Conservation (phyloP, 352 stramenopile species). For the Globisporangium iwayamae region DNA sequence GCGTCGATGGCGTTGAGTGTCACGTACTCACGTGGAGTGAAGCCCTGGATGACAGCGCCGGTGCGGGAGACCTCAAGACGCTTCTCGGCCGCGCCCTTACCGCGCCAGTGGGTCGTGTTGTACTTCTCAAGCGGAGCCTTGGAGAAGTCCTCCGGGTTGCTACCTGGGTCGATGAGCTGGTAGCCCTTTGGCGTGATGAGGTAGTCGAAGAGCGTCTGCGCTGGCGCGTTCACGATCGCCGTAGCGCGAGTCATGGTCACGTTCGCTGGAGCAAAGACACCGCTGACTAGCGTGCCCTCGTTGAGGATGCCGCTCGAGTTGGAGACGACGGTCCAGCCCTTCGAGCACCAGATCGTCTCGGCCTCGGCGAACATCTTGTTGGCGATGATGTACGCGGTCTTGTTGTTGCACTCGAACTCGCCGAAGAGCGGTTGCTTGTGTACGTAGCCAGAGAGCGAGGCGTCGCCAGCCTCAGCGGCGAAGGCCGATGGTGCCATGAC, state of each 20-base stretch:
- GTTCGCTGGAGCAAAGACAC: slow-evolving; percentile 21
- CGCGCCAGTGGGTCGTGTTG: slow-evolving; percentile 22
- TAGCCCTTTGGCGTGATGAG: slow-evolving; percentile 30
- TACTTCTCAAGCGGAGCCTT: slow-evolving; percentile 26
- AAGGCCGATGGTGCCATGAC: slow-evolving; percentile 3
- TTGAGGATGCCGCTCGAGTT: slow-evolving; percentile 29
- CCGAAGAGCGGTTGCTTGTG: slow-evolving; percentile 21
- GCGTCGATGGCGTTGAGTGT: slow-evolving; percentile 20
- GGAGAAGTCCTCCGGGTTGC: slow-evolving; percentile 28
- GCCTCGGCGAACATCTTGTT: slow-evolving; percentile 26
- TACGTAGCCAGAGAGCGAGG: neutral
- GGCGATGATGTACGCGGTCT: slow-evolving; percentile 20
- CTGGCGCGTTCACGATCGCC: slow-evolving; percentile 21
- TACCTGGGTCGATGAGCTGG: slow-evolving; percentile 31
- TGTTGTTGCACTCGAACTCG: slow-evolving; percentile 19
- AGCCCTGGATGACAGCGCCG: slow-evolving; percentile 12
- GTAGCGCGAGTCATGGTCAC: slow-evolving; percentile 25
- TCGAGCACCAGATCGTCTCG: slow-evolving; percentile 25
- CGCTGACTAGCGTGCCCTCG: slow-evolving; percentile 29
- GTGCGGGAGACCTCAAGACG: slow-evolving; percentile 24
- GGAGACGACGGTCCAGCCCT: slow-evolving; percentile 22
- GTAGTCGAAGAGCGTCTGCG: slow-evolving; percentile 31
- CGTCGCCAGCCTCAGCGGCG: slow-evolving; percentile 2
- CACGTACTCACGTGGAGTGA: slow-evolving; percentile 9
- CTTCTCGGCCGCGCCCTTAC: slow-evolving; percentile 22